Base-by-base conservation (phyloP, 2,329 filamentous ascomycete genomes). In the Ophiostoma populinum region DNA sequence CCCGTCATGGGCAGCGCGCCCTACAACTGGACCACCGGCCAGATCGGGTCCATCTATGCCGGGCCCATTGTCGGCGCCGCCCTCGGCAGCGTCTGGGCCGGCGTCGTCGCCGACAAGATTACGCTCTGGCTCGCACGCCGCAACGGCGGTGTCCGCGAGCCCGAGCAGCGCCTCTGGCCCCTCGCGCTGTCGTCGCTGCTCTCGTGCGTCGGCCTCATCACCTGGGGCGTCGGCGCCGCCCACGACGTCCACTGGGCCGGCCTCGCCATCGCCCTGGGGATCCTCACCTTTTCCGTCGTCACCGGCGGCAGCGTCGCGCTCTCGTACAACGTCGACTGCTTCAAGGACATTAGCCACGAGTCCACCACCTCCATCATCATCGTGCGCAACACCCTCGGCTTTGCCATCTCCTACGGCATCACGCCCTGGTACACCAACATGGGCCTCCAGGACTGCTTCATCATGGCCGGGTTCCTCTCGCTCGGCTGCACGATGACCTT, bases 141-240 rank as follows among this genome's bases (percentile, higher is more conserved):
- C 17, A 61, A 59, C 44, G 46, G 52, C 15, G 58, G 58, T 16
- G 48, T 57, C n/a, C 42, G 46, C 19, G 49, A 51, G 42, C 45
- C 50, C 15, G 49, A 52, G 42, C 45, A 49, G 22, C 43, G 49
- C 10, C 46, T 51, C 4, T 45, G 46, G 35, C 50, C 50, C 24
- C 36, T 54, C 10, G 34, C 35, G 6, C 26, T 43, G 13, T 49
- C 50, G 1, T 40, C 49, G 13, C 15, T 46, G 15, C 27, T 42
- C 3, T 49, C 47, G 7, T 40, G 52, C 10, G 41, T 43, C 2
- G 58, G 57, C 1, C 49, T 65, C 13, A 55, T 65, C 32, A 42
- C 62, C 4, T 65, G 61, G 61, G 63, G 63, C 22, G 59, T 65
- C 1, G 62, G 62, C 5, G 58, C 59, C 3, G 53, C 54, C 28